Conservation (phyloP, 208 protist genomes). For the Acanthamoeba pearcei region DNA sequence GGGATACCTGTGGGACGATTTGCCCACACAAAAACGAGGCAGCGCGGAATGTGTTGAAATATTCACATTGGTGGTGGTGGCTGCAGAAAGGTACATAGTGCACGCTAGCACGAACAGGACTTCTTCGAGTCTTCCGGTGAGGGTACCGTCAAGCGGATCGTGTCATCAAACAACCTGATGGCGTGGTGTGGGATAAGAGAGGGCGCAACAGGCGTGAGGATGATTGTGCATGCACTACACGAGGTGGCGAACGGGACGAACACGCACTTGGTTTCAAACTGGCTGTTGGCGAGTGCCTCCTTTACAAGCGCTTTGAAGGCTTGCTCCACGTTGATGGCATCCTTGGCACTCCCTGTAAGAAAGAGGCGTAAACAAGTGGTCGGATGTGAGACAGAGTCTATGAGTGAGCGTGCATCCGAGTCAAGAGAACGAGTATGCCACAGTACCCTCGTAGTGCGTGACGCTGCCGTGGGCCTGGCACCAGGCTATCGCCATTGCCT, state of each 20-base stretch:
- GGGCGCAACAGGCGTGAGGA: neutral
- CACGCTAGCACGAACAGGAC: neutral
- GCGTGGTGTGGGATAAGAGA: neutral
- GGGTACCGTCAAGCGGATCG: neutral
- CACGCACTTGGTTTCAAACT: neutral
- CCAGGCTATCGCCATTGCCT: conserved; percentile 19
- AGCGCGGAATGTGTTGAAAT: neutral
- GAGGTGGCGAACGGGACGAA: no score
- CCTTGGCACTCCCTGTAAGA: conserved; percentile 30
- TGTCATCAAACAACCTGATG: neutral
- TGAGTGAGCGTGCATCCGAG: neutral
- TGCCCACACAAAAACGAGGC: neutral
- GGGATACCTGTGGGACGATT: no score
- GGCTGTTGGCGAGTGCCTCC: neutral
- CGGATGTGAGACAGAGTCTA: neutral
- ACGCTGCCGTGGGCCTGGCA: conserved; percentile 3
- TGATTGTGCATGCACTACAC: no score
- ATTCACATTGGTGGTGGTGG: neutral
- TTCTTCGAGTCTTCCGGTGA: neutral
- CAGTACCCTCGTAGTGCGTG: conserved; percentile 4
- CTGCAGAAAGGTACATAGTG: neutral
- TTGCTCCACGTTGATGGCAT: conserved; percentile 56
- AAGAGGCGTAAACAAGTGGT: no score
- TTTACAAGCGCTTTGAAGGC: conserved; percentile 9
- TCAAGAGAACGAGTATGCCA: no score